Conservation (phyloP, 805 yeast species). For the Kodamaea jinghongensis region DNA sequence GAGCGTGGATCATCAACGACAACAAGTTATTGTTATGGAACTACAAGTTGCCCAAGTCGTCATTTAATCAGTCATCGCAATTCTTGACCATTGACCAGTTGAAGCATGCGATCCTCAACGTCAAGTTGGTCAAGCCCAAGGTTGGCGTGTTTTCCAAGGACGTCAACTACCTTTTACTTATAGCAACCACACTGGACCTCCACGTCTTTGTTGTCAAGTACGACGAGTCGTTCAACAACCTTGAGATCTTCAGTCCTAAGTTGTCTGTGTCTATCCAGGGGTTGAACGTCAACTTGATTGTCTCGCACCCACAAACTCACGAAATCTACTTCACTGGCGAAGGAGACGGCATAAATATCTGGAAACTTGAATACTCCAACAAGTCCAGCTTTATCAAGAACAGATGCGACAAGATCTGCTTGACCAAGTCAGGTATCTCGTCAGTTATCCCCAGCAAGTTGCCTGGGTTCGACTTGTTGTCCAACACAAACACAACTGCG, state of each 20-base stretch:
- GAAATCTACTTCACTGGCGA: slow-evolving; percentile 84
- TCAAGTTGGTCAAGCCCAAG: slow-evolving; percentile 77
- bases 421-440: slow-evolving; percentile 60
- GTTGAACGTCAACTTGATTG: slow-evolving; percentile 61
- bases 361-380: slow-evolving; percentile 84
- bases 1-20: slow-evolving; percentile 86
- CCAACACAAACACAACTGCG: slow-evolving; percentile 12
- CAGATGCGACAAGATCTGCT: slow-evolving; percentile 78
- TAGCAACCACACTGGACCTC: slow-evolving; percentile 78
- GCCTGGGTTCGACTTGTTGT: slow-evolving; percentile 33
- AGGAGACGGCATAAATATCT: slow-evolving; percentile 72
- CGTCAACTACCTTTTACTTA: slow-evolving; percentile 67
- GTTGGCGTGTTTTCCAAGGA: slow-evolving; percentile 74
- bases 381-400: slow-evolving; percentile 85
- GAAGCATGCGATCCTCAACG: slow-evolving; percentile 71
- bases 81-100: slow-evolving; percentile 81
- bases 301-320: slow-evolving; percentile 59
- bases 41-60: slow-evolving; percentile 53
- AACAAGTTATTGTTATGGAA: slow-evolving; percentile 85
- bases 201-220: slow-evolving; percentile 73
- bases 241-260: slow-evolving; percentile 79
- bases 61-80: slow-evolving; percentile 44
- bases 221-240: slow-evolving; percentile 37
- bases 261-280: slow-evolving; percentile 81
- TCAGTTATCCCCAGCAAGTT: slow-evolving; percentile 37